These are phyloP conservation scores for Quercus glauca DNA, from an alignment of 306 rosid species.

Conservation along the genomic window DNA sequence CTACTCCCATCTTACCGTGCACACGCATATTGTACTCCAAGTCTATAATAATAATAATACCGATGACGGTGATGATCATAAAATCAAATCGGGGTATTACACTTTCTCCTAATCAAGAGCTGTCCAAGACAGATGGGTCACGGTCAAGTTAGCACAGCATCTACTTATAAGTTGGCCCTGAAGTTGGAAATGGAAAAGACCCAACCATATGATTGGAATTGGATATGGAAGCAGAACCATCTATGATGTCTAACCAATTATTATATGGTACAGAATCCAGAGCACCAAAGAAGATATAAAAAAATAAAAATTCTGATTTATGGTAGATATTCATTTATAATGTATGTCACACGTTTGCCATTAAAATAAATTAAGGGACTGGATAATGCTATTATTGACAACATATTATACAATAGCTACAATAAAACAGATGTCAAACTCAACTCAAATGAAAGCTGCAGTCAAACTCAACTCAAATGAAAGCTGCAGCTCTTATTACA, in stretches of 20 bases:
- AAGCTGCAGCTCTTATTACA: slow-evolving; percentile 25
- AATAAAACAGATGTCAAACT: slow-evolving; percentile 16
- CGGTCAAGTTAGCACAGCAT: too few species aligned
- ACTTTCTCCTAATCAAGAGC: too few species aligned
- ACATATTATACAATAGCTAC: neutral
- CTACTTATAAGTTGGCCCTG: too few species aligned
- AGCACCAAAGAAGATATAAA: neutral
- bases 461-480: slow-evolving; percentile 20
- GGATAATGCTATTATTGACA: neutral
- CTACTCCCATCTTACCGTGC: too few species aligned
- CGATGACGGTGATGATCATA: too few species aligned
- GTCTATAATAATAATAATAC: too few species aligned
- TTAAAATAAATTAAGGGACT: neutral
- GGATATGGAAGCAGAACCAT: too few species aligned
- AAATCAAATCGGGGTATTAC: too few species aligned
- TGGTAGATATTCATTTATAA: neutral
- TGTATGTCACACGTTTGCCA: neutral
- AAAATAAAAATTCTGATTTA: neutral
- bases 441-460: slow-evolving; percentile 21
- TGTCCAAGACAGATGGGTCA: too few species aligned
- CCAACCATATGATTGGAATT: too few species aligned
- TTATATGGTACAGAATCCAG: neutral
- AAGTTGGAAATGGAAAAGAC: too few species aligned
- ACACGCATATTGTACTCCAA: too few species aligned
- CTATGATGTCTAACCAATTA: neutral